phyloP scores from a whole-genome alignment of 495 filamentous ascomycete genomes.

The Hyphodiscus hymeniophilus region DNA sequence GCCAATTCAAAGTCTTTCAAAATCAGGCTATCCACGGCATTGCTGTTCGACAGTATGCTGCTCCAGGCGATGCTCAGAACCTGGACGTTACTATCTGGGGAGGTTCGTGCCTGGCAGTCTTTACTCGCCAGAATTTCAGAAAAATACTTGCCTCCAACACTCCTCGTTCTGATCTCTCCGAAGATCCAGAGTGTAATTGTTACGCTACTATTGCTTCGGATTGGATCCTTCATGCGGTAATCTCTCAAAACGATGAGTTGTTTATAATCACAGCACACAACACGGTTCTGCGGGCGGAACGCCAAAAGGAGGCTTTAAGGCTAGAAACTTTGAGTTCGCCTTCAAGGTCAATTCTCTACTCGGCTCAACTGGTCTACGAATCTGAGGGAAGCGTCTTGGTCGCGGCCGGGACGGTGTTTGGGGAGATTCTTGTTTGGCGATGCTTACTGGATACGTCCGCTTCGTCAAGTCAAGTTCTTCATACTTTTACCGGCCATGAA shows the following conservation, averaged over 20 bases:
- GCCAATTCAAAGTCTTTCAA: constrained; percentile 42
- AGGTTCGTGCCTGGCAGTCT: constrained; percentile 23
- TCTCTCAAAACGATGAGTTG: constrained; percentile 27
- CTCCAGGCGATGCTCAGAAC: constrained; percentile 5
- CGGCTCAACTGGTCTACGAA: constrained; percentile 62
- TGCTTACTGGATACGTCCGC: constrained; percentile 30
- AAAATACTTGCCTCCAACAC: not conserved
- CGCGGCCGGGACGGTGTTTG: constrained; percentile 86
- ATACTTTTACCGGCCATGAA: constrained; percentile 80
- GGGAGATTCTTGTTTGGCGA: constrained; percentile 88
- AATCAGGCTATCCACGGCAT: constrained; percentile 67
- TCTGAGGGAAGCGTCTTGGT: constrained; percentile 54
- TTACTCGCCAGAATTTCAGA: not conserved
- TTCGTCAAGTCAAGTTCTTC: constrained; percentile 43
- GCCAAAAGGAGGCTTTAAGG: too few relatives aligned
- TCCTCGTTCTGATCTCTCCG: not conserved
- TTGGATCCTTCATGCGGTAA: constrained; percentile 76
- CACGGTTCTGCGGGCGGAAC: constrained; percentile 40
- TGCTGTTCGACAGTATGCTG: constrained; percentile 23
- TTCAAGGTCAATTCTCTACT: constrained; percentile 80
- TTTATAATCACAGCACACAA: constrained; percentile 81
- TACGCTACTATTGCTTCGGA: constrained; percentile 51
- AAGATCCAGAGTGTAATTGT: constrained; percentile 1
- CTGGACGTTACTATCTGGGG: constrained; percentile 48
- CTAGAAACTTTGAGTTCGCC: constrained; percentile 50